Base-by-base conservation (phyloP, 306 rosid genomes). In the Quercus glauca region DNA sequence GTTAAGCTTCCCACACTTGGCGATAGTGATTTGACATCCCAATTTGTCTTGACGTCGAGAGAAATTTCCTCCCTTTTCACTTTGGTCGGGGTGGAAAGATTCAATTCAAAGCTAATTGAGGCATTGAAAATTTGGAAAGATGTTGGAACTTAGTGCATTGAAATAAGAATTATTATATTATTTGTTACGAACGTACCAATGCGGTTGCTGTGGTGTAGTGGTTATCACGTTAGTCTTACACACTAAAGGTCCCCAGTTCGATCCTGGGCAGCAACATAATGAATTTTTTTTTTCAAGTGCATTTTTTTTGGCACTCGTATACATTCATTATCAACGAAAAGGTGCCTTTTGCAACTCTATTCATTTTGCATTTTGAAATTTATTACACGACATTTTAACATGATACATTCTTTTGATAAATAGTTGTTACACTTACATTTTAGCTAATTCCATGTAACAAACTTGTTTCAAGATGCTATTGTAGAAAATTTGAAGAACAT, bases 211-310 rank as follows among this genome's bases (percentile, higher is more conserved):
- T 94, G 96, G 96, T 92, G 98, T 85, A 92, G 96, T 88, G 96
- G 96, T 94, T 88, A 92, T 90, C 96, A 90, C 96, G 97, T 89
- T 88, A 91, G 98, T 92, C 91, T 89, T 91, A 94, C 97, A 94
- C 91, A 88, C 97, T 89, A 87, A 89, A 91, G 95, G 97, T 90
- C 98, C 73, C 93, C 93, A 91, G 92, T 91, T 91, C 93, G 90
- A 92, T 87, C 93, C 90, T 93, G 95, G 93, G 97, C 92, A 87
- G 93, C 87, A 90, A 89, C 90, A 87, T 0, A 0, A 0, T 31
- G 29, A 11, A 19, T 1, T 12, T 20, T 61, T 12, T 52, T 25
- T 3, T 55, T 12, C n/a, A 6, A 18, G 20, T 4, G 1, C 3
- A 10, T 45, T 33, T 3, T 25, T 17, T 49, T 81, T 12, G 0